Percentiles rank a stretch among this genome's conserved stretches.
Conservation (phyloP, 2,329 filamentous ascomycete genomes). For the Cytospora schulzeri region DNA sequence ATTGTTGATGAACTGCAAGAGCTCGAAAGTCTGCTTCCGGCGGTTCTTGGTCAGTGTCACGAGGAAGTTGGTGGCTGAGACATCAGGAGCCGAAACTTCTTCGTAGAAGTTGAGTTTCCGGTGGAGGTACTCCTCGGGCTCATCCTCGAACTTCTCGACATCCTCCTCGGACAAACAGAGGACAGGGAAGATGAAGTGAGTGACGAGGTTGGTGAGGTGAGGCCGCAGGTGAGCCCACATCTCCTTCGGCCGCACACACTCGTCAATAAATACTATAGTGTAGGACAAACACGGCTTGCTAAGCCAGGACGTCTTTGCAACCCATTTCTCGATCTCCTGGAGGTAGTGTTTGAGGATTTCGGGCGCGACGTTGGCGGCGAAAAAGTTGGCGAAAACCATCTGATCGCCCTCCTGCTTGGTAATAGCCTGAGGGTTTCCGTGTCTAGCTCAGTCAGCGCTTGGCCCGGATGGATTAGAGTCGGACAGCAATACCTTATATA, state of each 20-base stretch:
- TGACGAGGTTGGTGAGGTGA: slow-evolving; percentile 89
- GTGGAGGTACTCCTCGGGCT: slow-evolving; percentile 95
- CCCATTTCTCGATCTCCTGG: slow-evolving; percentile 95
- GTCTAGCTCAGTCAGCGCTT: slow-evolving; percentile 54
- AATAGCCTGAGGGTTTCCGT: slow-evolving; percentile 81
- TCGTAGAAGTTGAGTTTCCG: slow-evolving; percentile 98
- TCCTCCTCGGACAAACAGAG: slow-evolving; percentile 92
- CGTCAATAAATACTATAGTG: slow-evolving; percentile 92
- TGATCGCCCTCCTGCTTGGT: slow-evolving; percentile 72
- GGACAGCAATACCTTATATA: slow-evolving; percentile 72
- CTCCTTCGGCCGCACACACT: slow-evolving; percentile 94
- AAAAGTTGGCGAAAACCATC: slow-evolving; percentile 82
- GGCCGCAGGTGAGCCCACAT: slow-evolving; percentile 96
- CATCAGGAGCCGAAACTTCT: slow-evolving; percentile 91
- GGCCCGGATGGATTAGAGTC: not conserved
- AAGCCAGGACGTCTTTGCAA: slow-evolving; percentile 89
- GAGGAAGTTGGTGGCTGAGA: slow-evolving; percentile 94
- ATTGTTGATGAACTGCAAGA: slow-evolving; percentile 91
- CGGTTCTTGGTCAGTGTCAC: slow-evolving; percentile 92
- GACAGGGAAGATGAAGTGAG: slow-evolving; percentile 93
- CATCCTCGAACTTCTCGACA: slow-evolving; percentile 88
- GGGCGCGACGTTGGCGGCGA: slow-evolving; percentile 87
- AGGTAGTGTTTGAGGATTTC: slow-evolving; percentile 96
- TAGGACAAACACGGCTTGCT: slow-evolving; percentile 93
- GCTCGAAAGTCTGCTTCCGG: slow-evolving; percentile 93